Evolutionary conservation across 371 early-diverging fungal genomes (phyloP), one percentile per base, ranked within the genome.

Genomic region (Rhizomucor pusillus): DNA sequence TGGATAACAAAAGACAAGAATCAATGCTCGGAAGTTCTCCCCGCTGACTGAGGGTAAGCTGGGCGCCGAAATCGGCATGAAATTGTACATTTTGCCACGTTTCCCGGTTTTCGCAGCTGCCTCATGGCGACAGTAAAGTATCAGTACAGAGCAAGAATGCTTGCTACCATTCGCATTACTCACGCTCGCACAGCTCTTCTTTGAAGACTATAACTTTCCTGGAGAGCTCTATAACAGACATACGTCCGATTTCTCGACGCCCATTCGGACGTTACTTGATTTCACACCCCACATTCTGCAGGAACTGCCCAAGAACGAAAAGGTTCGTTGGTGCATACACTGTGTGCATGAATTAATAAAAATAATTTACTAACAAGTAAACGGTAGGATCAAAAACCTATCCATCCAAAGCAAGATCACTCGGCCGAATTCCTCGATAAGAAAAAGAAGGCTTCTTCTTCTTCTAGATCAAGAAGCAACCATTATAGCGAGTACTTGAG

Each of bases 151-250:
- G 7, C 7, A 29, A 29, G 5, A 29, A 29, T 7, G 3, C 29
- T 29, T 29, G 29, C 7, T 29, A 7, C 29, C 29, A 29, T 29
- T 29, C 29, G 3, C 29, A 5, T 29, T 29, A 29, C 29, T 7
- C 7, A 3, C 3, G 3, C 29, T 3, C 7, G 7, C 29, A 29
- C 29, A 80, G 65, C 50, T 79, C 16, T 77, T 78, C 35, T 82
- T 82, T 60, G 66, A 73, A 50, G 83, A 82, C 55, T 80, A 80
- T 50, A 57, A 63, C n/a, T 82, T 80, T 50, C 83, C 83, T 19
- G 51, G 62, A 11, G 83, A 82, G 46, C 59, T 82, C 19, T 82
- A 80, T 44, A 65, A 79, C 50, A 63, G 64, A 11, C 67, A 74
- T 43, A 70, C 70, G 1, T 60, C 71, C 19, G 74, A 77, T 45